A percentile compares a stretch with the other conserved stretches of the same genome.
Conservation (phyloP, 345 rosid genomes). For the Corchorus olitorius region DNA sequence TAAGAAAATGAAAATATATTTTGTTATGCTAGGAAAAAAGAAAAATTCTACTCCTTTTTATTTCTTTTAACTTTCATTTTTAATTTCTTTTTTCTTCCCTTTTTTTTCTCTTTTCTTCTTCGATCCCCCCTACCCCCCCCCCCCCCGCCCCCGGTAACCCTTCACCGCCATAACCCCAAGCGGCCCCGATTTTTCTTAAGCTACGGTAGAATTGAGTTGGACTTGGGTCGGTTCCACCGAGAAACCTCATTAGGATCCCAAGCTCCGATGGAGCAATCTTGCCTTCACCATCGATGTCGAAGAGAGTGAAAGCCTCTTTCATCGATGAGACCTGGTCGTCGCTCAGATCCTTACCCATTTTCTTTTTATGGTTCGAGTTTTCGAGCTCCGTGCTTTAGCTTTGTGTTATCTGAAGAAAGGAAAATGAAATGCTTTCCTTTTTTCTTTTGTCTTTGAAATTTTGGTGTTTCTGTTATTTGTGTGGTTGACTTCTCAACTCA, state of each 20-base stretch:
- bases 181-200: slow-evolving; percentile 70
- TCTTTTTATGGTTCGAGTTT: neutral
- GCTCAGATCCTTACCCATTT: slow-evolving; percentile 62
- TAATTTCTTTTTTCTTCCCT: too few relatives aligned
- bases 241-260: slow-evolving; percentile 97
- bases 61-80: too few relatives aligned
- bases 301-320: slow-evolving; percentile 95
- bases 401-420: neutral
- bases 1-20: too few relatives aligned
- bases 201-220: slow-evolving; percentile 33
- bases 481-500: too few relatives aligned
- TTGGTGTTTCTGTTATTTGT: neutral
- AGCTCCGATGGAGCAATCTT: slow-evolving; percentile 93
- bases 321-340: slow-evolving; percentile 92
- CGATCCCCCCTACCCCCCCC: too few relatives aligned
- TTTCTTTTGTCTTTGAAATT: neutral
- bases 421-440: neutral
- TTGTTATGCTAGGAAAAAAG: too few relatives aligned
- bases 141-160: too few relatives aligned
- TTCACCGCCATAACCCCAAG: too few relatives aligned
- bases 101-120: too few relatives aligned
- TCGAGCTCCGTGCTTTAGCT: neutral
- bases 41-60: too few relatives aligned
- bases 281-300: slow-evolving; percentile 93
- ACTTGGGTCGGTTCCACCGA: slow-evolving; percentile 95